Base-by-base conservation (phyloP, 495 filamentous ascomycete species). In the Xylaria telfairii region DNA sequence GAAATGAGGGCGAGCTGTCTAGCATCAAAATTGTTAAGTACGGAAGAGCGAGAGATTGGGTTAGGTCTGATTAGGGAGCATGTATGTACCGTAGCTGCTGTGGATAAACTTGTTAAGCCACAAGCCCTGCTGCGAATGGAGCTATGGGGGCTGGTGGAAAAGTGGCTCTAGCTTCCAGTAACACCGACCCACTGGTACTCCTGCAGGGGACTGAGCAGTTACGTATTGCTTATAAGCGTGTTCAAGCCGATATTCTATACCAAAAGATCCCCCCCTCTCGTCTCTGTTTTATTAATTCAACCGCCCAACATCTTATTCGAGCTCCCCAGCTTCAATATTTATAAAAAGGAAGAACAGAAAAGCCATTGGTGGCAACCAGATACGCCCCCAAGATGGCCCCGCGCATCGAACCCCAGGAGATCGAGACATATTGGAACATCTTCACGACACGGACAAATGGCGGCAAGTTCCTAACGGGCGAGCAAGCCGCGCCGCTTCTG, bases 391-490 rank as follows among this genome's bases (percentile, higher is more conserved):
- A 71, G 76, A 88, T 82, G 81, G 92, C 93, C 87, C 89, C 94
- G 81, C 90, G 90, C 74, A 98, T 98, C 80, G 95, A 97, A 76
- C 90, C 96, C 79, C 92, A 92, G 84, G 96, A 99, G 81, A 92
- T 99, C 76, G 94, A 97, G 77, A 93, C 95, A 68, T 99, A 98
- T 83, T 99, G 96, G 96, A 97, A 98, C 84, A 98, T 99, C 81
- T 99, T 99, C 83, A 87, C 92, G 66, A 90, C 93, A 44, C 87
- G 97, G 66, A 87, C 90, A 70, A 91, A 92, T 81, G 95, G 95
- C 80, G 91, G 92, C 72, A 85, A 91, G 76, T 93, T 90, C 81
- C 86, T 99, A 44, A 96, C 92, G 64, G 97, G 94, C 81, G 90
- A 91, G 70, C 94, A 97, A 81, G 96, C 96, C 56, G 95, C 95